Evolutionary conservation across 176 grass and related monocot species (phyloP), one percentile per base, ranked within the genome.

Genomic region (Pontederia paniculata): DNA sequence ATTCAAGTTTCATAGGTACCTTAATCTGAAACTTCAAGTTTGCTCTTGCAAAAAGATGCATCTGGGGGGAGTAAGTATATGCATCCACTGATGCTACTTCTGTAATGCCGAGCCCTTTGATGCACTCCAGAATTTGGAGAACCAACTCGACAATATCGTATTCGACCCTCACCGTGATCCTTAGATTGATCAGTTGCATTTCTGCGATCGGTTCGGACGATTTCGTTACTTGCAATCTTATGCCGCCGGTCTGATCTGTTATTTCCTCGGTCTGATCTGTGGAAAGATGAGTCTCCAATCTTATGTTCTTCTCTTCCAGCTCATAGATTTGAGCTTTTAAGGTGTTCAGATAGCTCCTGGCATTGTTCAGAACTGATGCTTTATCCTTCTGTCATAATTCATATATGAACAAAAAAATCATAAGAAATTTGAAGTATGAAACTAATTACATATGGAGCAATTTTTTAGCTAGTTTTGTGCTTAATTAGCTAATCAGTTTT

Each of bases 271-370:
- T 15, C 31, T 44, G 73, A 19, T 65, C 52, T 16, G 44, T 46
- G 6, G 56, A 69, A 23, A 98, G 60, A 70, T 77, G 68, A 25
- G 18, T 44, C 76, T 91, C 93, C 52, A 98, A 59, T 72, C 84
- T 91, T 15, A 6, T 17, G 69, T 88, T 98, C 74, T 91, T 98
- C 75, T 88, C 72, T 71, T 98, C 56, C 47, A 98, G 80, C 68
- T 84, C 86, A 12, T 64, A 74, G 9, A 91, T 81, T 58, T 98
- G 77, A 21, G 63, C 22, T 78, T 81, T 73, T 48, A 98, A 56
- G 21, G 58, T 61, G 65, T 77, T 88, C 21, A 98, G 55, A 60
- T 84, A 88, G 62, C 62, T 84, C 45, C 76, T 74, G 8, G 93
- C 58, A 69, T 84, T 80, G 25, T 69, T 75, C 21, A 98, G 70